Base-by-base conservation (phyloP, 805 yeast genomes). In the Wickerhamiella spandovensis region DNA sequence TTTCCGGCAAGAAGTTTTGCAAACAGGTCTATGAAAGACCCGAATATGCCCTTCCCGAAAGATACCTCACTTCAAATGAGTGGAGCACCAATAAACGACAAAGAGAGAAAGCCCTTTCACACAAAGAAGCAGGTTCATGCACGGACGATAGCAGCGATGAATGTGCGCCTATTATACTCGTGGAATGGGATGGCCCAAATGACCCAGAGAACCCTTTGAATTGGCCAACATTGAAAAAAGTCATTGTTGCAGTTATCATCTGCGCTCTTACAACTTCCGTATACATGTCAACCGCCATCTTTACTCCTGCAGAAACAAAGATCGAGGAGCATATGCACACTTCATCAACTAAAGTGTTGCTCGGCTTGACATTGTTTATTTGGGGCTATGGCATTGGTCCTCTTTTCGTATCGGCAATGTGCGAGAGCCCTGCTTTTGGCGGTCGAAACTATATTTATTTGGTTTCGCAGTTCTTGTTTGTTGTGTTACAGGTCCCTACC, bases 361-460 rank as follows among this genome's bases (percentile, higher is more conserved):
- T 79, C 28, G 80, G 80, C 1, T 63, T 79, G 50, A 64, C 81
- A 0, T 48, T 77, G 45, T 79, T 74, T 54, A 81, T 79, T 5
- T 58, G 77, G 44, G 84, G 82, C 3, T 78, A 78, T 57, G 85
- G 81, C 44, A 41, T 77, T 22, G 81, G 82, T 2, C 80, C 81
- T 1, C 64, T 78, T 64, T 54, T 77, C 7, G 73, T 75, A 43
- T 70, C 79, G 0, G 82, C 84, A 2, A 58, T 79, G 58, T 72
- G 79, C 7, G 84, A 79, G 59, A 52, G 72, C 51, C 59, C 61
- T 0, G n/a, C 47, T 0, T 73, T 76, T 15, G 60, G 63, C 5
- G 82, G 81, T 5, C 67, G 82, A 53, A 72, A 72, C 43, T 66
- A 68, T 28, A 67, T 75, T 37, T 78, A 77, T 56, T 62, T 72